Conservation (phyloP, 352 stramenopile species). For the Globisporangium polare region DNA sequence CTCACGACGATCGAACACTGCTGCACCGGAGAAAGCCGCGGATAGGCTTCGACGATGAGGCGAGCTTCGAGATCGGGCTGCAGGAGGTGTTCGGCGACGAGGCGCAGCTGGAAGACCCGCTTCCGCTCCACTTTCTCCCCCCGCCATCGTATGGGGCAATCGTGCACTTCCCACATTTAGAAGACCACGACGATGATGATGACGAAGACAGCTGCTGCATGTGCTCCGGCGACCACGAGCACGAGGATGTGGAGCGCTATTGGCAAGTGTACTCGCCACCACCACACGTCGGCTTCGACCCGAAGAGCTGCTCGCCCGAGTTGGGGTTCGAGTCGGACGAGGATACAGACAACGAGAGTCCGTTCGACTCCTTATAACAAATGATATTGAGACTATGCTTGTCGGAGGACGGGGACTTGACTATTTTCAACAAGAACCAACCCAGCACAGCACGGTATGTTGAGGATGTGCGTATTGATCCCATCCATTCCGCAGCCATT, state of each 20-base stretch:
- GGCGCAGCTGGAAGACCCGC: conserved; percentile 2
- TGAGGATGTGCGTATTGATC: neutral
- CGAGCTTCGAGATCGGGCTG: conserved; percentile 6
- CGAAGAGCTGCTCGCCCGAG: conserved; percentile 1
- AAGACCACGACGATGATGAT: neutral
- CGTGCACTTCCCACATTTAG: neutral
- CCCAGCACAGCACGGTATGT: neutral
- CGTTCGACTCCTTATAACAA: conserved; percentile 1
- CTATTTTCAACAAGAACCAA: neutral
- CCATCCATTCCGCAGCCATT: neutral
- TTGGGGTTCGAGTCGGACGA: conserved; percentile 5
- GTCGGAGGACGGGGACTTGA: neutral
- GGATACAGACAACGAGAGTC: conserved; percentile 1
- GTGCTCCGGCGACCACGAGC: conserved; percentile 5
- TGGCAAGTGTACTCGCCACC: conserved; percentile 15
- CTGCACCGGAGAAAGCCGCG: conserved; percentile 10
- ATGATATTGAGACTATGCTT: neutral
- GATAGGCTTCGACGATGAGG: conserved; percentile 11
- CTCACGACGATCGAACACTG: neutral
- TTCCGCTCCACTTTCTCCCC: neutral
- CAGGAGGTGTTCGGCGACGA: conserved; percentile 8
- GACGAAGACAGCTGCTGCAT: conserved; percentile 5
- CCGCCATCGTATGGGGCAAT: neutral
- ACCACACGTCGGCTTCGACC: conserved; percentile 10
- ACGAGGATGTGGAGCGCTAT: conserved; percentile 3